Evolutionary conservation across 345 rosid genomes (phyloP).

Genomic region (Syzygium aqueum): DNA sequence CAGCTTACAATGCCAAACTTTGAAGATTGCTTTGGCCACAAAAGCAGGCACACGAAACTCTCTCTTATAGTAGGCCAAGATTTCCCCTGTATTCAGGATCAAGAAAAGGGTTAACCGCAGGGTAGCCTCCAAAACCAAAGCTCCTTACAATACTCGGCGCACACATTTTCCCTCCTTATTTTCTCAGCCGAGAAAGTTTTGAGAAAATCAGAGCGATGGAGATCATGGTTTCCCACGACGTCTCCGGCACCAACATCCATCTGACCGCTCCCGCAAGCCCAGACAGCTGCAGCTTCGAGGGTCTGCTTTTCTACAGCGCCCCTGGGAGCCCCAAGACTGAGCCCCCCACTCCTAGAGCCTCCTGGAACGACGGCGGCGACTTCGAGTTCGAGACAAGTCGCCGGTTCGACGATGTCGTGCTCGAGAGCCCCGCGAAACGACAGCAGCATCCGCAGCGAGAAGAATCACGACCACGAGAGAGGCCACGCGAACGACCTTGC

Average conservation of each 20-base stretch:
- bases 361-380: neutral
- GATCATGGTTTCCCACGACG: neutral
- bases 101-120: neutral
- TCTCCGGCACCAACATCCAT: neutral
- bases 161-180: neutral
- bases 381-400: constrained; percentile 36
- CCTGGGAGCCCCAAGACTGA: constrained; percentile 16
- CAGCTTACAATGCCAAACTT: neutral
- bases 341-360: constrained; percentile 1
- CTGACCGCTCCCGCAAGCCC: constrained; percentile 27
- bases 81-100: neutral
- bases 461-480: neutral
- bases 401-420: constrained; percentile 1
- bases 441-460: neutral
- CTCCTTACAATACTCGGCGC: neutral
- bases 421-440: neutral
- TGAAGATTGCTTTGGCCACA: neutral
- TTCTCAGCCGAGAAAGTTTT: neutral
- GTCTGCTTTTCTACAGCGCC: constrained; percentile 7
- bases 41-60: neutral
- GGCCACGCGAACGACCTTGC: neutral
- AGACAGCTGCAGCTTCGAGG: neutral
- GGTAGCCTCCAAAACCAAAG: neutral
- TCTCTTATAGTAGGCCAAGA: neutral
- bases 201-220: neutral